Evolutionary conservation across 2,329 filamentous ascomycete species (phyloP), one percentile per base, ranked within the genome.

Genomic region (Diaporthe eres): DNA sequence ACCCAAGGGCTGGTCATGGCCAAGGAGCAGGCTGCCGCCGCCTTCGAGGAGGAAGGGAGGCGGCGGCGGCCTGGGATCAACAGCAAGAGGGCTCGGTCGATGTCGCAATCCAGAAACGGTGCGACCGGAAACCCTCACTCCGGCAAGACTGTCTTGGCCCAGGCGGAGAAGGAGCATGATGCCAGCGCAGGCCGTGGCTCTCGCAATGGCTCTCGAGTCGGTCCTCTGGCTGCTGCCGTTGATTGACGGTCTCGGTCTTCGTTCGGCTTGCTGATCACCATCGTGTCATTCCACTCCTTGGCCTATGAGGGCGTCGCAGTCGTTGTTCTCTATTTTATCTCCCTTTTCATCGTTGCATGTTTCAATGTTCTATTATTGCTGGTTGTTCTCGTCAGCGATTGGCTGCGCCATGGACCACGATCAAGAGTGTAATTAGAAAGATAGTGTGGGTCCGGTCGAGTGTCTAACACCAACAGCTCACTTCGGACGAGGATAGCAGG

Each of bases 1-100:
- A 84, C 82, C 1, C 82, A 83, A 72, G 82, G 82, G 0, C 77
- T 84, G 2, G 82, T 83, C 8, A 81, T 84, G 44, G 81, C 81
- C 76, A 84, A 83, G 77, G 80, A 81, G 49, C 82, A 84, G 79
- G 81, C 82, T 1, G 78, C 79, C 1, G 78, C 80, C 7, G 81
- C 80, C 15, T 75, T 81, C 47, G 80, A 81, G 72, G 81, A 81
- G 74, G 78, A 79, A n/a, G 77, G 80, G 1, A 34, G 71, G 17
- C 75, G 75, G 17, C 75, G 75, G n/a, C 72, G 75, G 25, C 53
- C 65, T 19, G n/a, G 65, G 42, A 47, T 31, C 60, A 68, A 53
- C 25, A 22, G 61, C 25, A 77, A 77, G 70, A 73, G 76, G 53
- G 76, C 76, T 15, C 49, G 77, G 25, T 75, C 63, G 9, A 75